A percentile compares a stretch with the other conserved stretches of the same genome.
Evolutionary conservation across 176 grass and related monocot genomes (phyloP).

Genomic region (Cenchrus fungigraminus): DNA sequence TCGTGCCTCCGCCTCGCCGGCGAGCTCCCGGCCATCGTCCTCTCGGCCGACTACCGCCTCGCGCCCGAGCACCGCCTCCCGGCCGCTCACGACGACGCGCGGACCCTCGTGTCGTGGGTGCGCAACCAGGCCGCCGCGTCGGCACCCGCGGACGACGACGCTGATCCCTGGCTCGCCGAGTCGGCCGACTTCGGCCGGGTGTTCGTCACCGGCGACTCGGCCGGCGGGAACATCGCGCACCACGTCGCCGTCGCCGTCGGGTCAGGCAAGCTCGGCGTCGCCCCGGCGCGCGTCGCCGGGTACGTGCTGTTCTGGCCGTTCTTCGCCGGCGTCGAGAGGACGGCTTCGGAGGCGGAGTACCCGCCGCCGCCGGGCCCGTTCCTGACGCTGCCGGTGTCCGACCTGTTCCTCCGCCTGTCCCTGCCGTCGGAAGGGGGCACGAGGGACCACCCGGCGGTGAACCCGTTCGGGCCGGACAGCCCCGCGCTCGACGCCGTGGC

Average conservation of each 20-base stretch:
- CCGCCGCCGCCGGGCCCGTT: slow-evolving; percentile 55
- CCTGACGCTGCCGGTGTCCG: slow-evolving; percentile 29
- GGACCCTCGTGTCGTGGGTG: slow-evolving; percentile 34
- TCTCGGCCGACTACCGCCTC: slow-evolving; percentile 67
- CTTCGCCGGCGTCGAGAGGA: slow-evolving; percentile 55
- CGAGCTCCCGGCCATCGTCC: slow-evolving; percentile 48
- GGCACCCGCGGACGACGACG: too few relatives aligned
- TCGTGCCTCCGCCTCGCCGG: slow-evolving; percentile 44
- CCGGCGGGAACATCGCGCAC: slow-evolving; percentile 28
- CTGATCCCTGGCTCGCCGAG: slow-evolving; percentile 44
- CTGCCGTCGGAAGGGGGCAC: slow-evolving; percentile 35
- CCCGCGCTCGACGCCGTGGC: slow-evolving; percentile 29
- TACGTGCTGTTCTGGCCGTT: slow-evolving; percentile 52
- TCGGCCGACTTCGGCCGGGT: slow-evolving; percentile 35
- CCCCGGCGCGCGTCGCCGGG: slow-evolving; percentile 47
- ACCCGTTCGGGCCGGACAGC: slow-evolving; percentile 40
- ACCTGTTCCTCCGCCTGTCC: slow-evolving; percentile 40
- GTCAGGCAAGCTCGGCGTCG: not conserved
- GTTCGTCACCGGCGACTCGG: slow-evolving; percentile 41
- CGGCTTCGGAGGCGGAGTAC: slow-evolving; percentile 54
- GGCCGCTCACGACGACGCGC: slow-evolving; percentile 54
- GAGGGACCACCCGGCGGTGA: slow-evolving; percentile 47
- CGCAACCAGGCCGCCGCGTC: slow-evolving; percentile 1
- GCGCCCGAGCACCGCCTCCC: slow-evolving; percentile 66
- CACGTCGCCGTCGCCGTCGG: slow-evolving; percentile 28